Evolutionary conservation across 2,329 filamentous ascomycete genomes (phyloP).

Genomic region (Colletotrichum sansevieriae): DNA sequence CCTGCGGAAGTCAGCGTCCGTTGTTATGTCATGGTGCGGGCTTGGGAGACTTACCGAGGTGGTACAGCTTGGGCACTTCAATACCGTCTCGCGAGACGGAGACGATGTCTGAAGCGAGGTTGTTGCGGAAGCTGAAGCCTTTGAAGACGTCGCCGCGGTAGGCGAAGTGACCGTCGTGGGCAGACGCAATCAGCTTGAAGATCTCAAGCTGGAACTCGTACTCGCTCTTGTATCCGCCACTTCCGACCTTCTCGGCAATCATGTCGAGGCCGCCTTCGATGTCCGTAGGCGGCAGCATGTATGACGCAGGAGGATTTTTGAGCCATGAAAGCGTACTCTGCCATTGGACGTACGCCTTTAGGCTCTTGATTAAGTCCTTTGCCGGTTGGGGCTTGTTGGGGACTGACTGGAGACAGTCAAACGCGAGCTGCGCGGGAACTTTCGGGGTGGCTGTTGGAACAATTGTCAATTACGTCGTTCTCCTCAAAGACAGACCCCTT

Average conservation of each 20-base stretch:
- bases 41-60: conserved; percentile 56
- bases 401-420: conserved; percentile 55
- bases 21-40: not conserved
- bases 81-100: conserved; percentile 73
- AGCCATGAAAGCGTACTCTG: conserved; percentile 63
- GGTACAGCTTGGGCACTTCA: conserved; percentile 69
- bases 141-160: conserved; percentile 67
- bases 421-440: conserved; percentile 53
- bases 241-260: conserved; percentile 58
- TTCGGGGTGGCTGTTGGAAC: conserved; percentile 46
- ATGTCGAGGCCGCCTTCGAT: conserved; percentile 59
- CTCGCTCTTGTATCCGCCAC: conserved; percentile 62
- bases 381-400: conserved; percentile 54
- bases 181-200: conserved; percentile 60
- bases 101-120: conserved; percentile 58
- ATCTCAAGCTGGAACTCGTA: conserved; percentile 69
- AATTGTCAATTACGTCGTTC: not conserved
- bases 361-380: conserved; percentile 51
- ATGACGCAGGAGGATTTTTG: conserved; percentile 64
- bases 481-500: too few species aligned
- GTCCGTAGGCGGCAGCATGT: conserved; percentile 63
- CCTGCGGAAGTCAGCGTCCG: conserved; percentile 40
- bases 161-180: conserved; percentile 75
- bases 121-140: conserved; percentile 60
- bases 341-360: conserved; percentile 60